Evolutionary conservation across 257 asterid genomes (phyloP).

Genomic region (Scutellaria barbata): DNA sequence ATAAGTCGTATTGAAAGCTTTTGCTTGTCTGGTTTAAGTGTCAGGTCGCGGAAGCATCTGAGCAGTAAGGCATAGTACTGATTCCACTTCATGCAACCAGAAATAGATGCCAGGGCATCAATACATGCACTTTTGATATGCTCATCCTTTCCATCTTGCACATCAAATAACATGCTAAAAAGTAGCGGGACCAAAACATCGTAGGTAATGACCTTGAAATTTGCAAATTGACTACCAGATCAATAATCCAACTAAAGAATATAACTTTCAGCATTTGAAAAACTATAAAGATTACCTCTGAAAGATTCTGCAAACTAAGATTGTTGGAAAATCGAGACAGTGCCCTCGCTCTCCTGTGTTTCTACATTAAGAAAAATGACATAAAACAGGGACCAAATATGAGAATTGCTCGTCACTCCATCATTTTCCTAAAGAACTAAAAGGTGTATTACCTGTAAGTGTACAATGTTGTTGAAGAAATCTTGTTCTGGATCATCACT

Average conservation of each 20-base stretch:
- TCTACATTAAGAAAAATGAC: slow-evolving; percentile 54
- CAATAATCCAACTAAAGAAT: slow-evolving; percentile 26
- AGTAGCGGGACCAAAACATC: slow-evolving; percentile 80
- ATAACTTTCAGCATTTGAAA: background rate
- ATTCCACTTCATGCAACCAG: slow-evolving; percentile 83
- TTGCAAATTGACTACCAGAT: slow-evolving; percentile 16
- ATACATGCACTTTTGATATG: slow-evolving; percentile 78
- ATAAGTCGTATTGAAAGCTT: slow-evolving; percentile 72
- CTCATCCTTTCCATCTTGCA: slow-evolving; percentile 86
- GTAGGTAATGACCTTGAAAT: slow-evolving; percentile 65
- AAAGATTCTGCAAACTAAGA: slow-evolving; percentile 56
- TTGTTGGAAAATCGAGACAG: slow-evolving; percentile 63
- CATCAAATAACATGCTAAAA: slow-evolving; percentile 71
- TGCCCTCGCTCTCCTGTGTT: slow-evolving; percentile 93
- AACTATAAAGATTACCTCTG: slow-evolving; percentile 56
- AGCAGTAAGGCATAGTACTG: slow-evolving; percentile 61
- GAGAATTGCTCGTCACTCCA: slow-evolving; percentile 8
- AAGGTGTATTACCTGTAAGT: slow-evolving; percentile 70
- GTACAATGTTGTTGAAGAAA: slow-evolving; percentile 77
- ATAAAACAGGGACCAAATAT: slow-evolving; percentile 23
- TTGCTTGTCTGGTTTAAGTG: slow-evolving; percentile 70
- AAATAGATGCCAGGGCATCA: slow-evolving; percentile 77
- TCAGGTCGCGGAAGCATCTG: slow-evolving; percentile 79
- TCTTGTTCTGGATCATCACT: slow-evolving; percentile 89
- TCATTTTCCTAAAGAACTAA: background rate